Evolutionary conservation across 805 yeast species (phyloP), one percentile per base, ranked within the genome.

Genomic region (Candida methanosorbosa): DNA sequence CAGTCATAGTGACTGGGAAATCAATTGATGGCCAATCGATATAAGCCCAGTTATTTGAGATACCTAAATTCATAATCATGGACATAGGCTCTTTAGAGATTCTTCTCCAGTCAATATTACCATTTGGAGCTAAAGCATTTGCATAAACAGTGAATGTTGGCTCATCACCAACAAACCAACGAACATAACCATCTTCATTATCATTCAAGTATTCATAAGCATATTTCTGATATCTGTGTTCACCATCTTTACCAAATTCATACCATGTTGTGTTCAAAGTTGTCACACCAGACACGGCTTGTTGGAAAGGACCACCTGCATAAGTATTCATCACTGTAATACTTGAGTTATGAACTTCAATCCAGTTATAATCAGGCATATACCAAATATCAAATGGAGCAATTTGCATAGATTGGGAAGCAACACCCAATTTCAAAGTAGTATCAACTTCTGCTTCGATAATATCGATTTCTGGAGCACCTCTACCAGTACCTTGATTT

Each of bases 21-120:
- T 61, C 60, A 39, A 87, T 64, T 4, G 77, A 64, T 29, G 77
- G 75, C 96, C 96, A 90, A 61, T 87, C 90, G 41, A 90, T 90
- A 57, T 83, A 85, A 7, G 92, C 84, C 97, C 97, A 90, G 40
- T 77, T 81, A 49, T 79, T 81, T 13, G 97, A 88, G 35, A 90
- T 63, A 67, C 95, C 98, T 61, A 90, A 61, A 57, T 90, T 90
- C 67, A 90, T 51, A 44, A 90, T 61, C 40, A 90, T 70, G 2
- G 94, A 71, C 97, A 90, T 87, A 43, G 97, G 97, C 54, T 90
- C 98, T 54, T 81, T 80, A 17, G 92, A 68, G 20, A 90, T 72
- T 43, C 72, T 60, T 58, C 97, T 76, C 81, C 81, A 76, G 27
- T 75, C 92, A 44, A 90, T 63, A 56, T 90, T 90, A 45, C 98